phyloP scores from a whole-genome alignment of 257 asterid species.

The Marsdenia floribunda region DNA sequence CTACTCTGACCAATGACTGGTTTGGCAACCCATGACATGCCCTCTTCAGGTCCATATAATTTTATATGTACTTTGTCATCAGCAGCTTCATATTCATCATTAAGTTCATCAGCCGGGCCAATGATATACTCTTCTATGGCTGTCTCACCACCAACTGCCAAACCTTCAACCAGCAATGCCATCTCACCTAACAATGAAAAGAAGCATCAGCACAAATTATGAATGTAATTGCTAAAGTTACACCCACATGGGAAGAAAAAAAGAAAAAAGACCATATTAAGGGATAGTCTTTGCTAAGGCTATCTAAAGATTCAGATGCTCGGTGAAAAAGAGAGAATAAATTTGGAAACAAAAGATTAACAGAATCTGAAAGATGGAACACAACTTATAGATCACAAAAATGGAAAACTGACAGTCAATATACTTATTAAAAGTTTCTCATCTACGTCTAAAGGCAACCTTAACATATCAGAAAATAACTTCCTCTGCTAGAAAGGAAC shows the following conservation, averaged over 20 bases:
- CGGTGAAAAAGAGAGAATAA: background rate
- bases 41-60: constrained; percentile 19
- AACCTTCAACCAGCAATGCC: constrained; percentile 28
- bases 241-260: background rate
- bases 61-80: constrained; percentile 14
- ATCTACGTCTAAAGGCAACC: background rate
- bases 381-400: background rate
- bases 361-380: background rate
- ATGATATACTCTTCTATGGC: constrained; percentile 22
- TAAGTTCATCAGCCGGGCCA: constrained; percentile 20
- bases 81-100: constrained; percentile 14
- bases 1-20: constrained; percentile 20
- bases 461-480: background rate
- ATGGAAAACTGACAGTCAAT: background rate
- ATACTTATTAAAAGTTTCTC: background rate
- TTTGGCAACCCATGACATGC: constrained; percentile 22
- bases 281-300: background rate
- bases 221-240: background rate
- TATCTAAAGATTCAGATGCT: background rate
- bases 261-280: background rate
- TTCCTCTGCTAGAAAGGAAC: background rate
- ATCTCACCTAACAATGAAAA: constrained; percentile 20
- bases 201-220: background rate
- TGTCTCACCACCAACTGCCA: constrained; percentile 25
- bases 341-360: background rate